A percentile compares a stretch with the other conserved stretches of the same genome.
Conservation (phyloP, 2,329 filamentous ascomycete genomes). For the Davidsoniella eucalypti region DNA sequence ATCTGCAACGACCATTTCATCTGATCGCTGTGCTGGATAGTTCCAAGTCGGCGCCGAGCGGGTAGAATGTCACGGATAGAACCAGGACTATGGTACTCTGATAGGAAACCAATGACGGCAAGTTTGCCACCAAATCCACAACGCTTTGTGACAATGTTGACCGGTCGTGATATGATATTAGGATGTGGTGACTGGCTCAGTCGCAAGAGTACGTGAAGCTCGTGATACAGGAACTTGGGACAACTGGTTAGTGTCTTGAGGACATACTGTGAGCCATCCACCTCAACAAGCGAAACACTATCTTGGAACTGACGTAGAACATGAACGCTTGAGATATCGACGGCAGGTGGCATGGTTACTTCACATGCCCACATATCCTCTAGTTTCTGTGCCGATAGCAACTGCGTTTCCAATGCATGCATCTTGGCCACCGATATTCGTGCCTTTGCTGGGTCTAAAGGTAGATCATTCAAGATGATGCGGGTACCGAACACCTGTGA, state of each 20-base stretch:
- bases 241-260: slow-evolving; percentile 42
- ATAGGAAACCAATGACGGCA: slow-evolving; percentile 39
- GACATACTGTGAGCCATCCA: slow-evolving; percentile 28
- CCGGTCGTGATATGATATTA: slow-evolving; percentile 35
- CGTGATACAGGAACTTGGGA: slow-evolving; percentile 45
- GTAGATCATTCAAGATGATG: slow-evolving; percentile 36
- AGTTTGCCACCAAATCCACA: slow-evolving; percentile 39
- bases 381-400: slow-evolving; percentile 29
- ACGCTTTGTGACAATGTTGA: slow-evolving; percentile 37
- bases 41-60: slow-evolving; percentile 29
- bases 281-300: slow-evolving; percentile 38
- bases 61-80: slow-evolving; percentile 39
- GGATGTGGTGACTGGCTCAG: slow-evolving; percentile 29
- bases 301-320: slow-evolving; percentile 40
- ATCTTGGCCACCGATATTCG: slow-evolving; percentile 31
- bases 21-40: slow-evolving; percentile 27
- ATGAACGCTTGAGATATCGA: slow-evolving; percentile 34
- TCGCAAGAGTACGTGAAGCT: slow-evolving; percentile 37
- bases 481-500: slow-evolving; percentile 39
- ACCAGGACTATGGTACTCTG: slow-evolving; percentile 36
- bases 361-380: slow-evolving; percentile 26
- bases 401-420: slow-evolving; percentile 35
- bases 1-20: slow-evolving; percentile 38
- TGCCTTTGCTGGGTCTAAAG: slow-evolving; percentile 29
- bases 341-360: slow-evolving; percentile 25